Conservation (phyloP, 371 early-diverging fungal species). For the Haplosporangium sp. region DNA sequence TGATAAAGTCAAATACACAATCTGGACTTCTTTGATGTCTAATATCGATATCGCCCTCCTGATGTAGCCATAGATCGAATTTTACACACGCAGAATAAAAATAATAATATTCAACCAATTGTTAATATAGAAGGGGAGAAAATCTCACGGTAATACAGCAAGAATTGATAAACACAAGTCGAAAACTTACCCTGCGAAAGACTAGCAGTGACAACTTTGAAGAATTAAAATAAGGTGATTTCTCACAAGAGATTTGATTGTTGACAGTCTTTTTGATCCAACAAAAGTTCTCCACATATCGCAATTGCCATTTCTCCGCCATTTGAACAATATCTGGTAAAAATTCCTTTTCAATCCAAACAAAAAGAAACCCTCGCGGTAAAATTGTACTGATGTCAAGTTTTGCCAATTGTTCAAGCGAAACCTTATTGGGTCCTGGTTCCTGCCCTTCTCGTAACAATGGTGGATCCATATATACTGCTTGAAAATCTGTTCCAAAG, state of each 20-base stretch:
- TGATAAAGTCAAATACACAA: slow-evolving; percentile 92
- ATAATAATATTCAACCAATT: too few species aligned
- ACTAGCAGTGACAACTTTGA: slow-evolving; percentile 90
- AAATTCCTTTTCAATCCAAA: slow-evolving; percentile 93
- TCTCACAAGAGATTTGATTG: slow-evolving; percentile 79
- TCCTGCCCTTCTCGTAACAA: slow-evolving; percentile 77
- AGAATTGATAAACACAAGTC: too few species aligned
- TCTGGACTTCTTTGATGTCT: slow-evolving; percentile 94
- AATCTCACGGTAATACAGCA: too few species aligned
- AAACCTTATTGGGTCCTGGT: slow-evolving; percentile 75
- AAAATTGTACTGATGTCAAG: slow-evolving; percentile 73
- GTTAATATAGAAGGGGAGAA: too few species aligned
- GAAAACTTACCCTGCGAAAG: slow-evolving; percentile 75
- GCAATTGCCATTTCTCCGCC: slow-evolving; percentile 79
- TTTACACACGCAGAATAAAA: too few species aligned
- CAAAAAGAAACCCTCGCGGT: slow-evolving; percentile 86
- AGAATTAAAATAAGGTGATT: slow-evolving; percentile 80
- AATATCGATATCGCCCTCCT: slow-evolving; percentile 87
- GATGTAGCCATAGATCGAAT: neutral
- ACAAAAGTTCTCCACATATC: slow-evolving; percentile 95
- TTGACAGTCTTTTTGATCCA: slow-evolving; percentile 90
- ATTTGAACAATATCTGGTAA: slow-evolving; percentile 79
- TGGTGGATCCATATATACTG: slow-evolving; percentile 94
- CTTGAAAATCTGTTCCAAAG: slow-evolving; percentile 79
- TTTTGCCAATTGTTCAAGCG: slow-evolving; percentile 68